Conservation (phyloP, 1,284 basidiomycete species). For the Schizophyllum amplum region DNA sequence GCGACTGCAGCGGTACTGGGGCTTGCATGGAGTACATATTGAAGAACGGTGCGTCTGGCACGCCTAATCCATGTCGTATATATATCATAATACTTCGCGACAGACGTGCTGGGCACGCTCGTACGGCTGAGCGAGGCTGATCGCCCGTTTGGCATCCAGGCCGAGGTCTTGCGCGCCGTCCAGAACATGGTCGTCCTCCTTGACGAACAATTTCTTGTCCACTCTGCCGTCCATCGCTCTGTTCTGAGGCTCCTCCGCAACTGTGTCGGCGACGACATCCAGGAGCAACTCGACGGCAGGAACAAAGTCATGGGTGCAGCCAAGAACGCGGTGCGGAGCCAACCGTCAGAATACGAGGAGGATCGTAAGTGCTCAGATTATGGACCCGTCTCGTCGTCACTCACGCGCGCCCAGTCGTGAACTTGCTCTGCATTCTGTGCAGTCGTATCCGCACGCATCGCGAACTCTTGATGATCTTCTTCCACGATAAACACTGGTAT, state of each 20-base stretch:
- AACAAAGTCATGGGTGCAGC: slow-evolving; percentile 77
- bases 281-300: slow-evolving; percentile 74
- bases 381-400: slow-evolving; percentile 4
- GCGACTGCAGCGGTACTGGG: slow-evolving; percentile 59
- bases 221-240: slow-evolving; percentile 85
- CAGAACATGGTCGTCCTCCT: slow-evolving; percentile 85
- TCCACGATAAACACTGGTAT: slow-evolving; percentile 87
- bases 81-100: slow-evolving; percentile 1
- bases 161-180: slow-evolving; percentile 74
- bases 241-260: slow-evolving; percentile 80
- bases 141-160: slow-evolving; percentile 79
- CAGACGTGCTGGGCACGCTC: slow-evolving; percentile 79
- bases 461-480: slow-evolving; percentile 91
- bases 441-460: slow-evolving; percentile 85
- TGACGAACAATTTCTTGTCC: slow-evolving; percentile 87
- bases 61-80: too few species aligned
- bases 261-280: slow-evolving; percentile 86
- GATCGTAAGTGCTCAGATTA: slow-evolving; percentile 49
- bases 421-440: slow-evolving; percentile 85
- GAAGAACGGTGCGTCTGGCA: slow-evolving; percentile 69
- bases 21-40: slow-evolving; percentile 87
- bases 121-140: slow-evolving; percentile 80
- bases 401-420: slow-evolving; percentile 59
- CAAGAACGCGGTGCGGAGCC: slow-evolving; percentile 53
- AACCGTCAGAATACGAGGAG: slow-evolving; percentile 79